These are phyloP conservation scores for Sonneratia alba DNA, from an alignment of 345 rosid genomes.

Conservation along the genomic window DNA sequence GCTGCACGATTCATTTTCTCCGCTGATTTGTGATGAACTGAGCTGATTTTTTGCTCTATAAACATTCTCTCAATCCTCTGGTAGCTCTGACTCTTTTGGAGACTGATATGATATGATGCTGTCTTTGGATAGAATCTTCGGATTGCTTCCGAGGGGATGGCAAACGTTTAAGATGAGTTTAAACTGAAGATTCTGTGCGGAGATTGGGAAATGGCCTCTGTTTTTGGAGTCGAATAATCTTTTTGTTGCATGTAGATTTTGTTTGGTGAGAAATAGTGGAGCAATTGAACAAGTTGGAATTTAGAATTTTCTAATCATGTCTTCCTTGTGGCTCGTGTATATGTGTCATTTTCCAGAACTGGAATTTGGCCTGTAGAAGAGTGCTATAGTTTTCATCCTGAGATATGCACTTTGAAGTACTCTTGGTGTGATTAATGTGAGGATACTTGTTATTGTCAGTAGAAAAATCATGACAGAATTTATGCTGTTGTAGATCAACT, in stretches of 20 bases:
- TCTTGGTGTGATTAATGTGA: neutral
- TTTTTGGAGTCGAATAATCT: neutral
- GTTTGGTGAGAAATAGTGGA: neutral
- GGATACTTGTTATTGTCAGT: neutral
- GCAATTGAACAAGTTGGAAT: neutral
- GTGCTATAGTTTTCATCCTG: neutral
- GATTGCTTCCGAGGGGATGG: neutral
- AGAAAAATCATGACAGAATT: neutral
- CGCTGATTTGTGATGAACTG: neutral
- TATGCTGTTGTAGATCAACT: neutral
- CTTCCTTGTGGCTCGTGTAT: neutral
- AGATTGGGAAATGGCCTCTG: neutral
- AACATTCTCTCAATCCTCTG: neutral
- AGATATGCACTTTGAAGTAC: neutral
- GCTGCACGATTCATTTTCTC: neutral
- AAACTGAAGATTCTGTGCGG: neutral
- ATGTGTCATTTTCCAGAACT: neutral
- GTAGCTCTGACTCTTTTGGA: neutral
- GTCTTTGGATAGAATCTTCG: neutral
- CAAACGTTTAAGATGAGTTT: neutral
- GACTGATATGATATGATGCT: neutral
- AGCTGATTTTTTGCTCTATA: neutral
- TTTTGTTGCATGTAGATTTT: neutral
- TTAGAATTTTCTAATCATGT: neutral
- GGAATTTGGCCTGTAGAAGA: neutral